These are phyloP conservation scores for Lotus japonicus DNA, from an alignment of 306 rosid genomes.

Conservation along the genomic window DNA sequence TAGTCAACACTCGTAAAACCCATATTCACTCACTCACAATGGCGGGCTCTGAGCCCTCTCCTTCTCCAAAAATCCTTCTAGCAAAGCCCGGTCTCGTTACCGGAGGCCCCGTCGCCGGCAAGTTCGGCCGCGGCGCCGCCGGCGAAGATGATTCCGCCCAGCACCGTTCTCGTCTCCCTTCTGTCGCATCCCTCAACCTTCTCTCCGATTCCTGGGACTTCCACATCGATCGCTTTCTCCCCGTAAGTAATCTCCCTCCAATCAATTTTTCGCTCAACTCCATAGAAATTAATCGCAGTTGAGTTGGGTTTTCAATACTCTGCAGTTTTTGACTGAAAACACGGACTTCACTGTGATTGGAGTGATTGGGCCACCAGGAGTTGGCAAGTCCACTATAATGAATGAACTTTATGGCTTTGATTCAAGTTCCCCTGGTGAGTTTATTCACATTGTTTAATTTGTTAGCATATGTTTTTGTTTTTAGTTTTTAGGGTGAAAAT, in stretches of 20 bases:
- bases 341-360: conserved; percentile 84
- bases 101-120: conserved; percentile 43
- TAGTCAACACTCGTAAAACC: too few species aligned
- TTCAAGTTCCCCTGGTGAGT: conserved; percentile 68
- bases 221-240: conserved; percentile 89
- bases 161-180: conserved; percentile 73
- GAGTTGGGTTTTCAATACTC: neutral
- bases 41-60: conserved; percentile 41
- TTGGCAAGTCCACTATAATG: conserved; percentile 83
- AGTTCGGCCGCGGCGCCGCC: conserved; percentile 51
- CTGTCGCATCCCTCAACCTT: conserved; percentile 80
- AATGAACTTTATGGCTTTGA: conserved; percentile 84
- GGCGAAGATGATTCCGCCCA: conserved; percentile 59
- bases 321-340: conserved; percentile 82
- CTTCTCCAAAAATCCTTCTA: conserved; percentile 68
- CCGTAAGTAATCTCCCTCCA: conserved; percentile 34
- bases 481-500: too few species aligned
- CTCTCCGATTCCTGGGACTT: conserved; percentile 91
- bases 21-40: neutral
- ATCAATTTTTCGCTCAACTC: neutral
- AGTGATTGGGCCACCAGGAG: conserved; percentile 82
- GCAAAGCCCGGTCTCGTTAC: conserved; percentile 74
- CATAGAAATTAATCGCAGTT: neutral
- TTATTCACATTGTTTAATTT: neutral
- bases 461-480: neutral